A percentile compares a stretch with the other conserved stretches of the same genome.
phyloP scores from a whole-genome alignment of 2,329 filamentous ascomycete genomes.

The Dryadomyces quercivorus region DNA sequence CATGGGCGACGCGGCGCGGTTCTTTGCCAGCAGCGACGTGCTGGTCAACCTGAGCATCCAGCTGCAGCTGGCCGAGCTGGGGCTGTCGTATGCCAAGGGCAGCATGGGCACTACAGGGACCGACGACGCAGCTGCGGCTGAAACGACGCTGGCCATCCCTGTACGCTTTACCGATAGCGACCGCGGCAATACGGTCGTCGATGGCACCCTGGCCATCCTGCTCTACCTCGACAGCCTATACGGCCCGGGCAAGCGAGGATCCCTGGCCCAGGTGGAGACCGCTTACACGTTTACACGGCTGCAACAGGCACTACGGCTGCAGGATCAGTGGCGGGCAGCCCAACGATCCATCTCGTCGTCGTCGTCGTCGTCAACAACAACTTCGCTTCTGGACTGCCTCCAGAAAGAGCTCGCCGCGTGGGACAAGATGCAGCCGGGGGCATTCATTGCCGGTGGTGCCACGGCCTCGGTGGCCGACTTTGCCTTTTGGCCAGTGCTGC shows the following conservation, averaged over 20 bases:
- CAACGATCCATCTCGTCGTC: not conserved
- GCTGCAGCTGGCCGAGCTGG: conserved; percentile 36
- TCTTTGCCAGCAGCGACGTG: conserved; percentile 36
- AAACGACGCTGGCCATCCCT: conserved; percentile 1
- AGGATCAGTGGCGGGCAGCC: conserved; percentile 21
- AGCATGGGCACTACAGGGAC: conserved; percentile 23
- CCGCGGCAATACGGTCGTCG: conserved; percentile 28
- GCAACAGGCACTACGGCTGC: conserved; percentile 26
- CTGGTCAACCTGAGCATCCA: conserved; percentile 36
- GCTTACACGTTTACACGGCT: conserved; percentile 28
- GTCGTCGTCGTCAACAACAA: not conserved
- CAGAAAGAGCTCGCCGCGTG: conserved; percentile 25
- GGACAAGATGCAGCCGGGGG: conserved; percentile 23
- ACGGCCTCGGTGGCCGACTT: conserved; percentile 37
- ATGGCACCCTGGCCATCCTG: conserved; percentile 41
- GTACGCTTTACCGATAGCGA: conserved; percentile 47
- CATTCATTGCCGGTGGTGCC: conserved; percentile 31
- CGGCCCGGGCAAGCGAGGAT: conserved; percentile 18
- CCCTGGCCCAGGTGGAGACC: conserved; percentile 15
- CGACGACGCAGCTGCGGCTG: conserved; percentile 11
- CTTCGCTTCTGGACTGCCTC: conserved; percentile 11
- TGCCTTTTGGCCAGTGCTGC: conserved; percentile 43
- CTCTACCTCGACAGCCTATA: conserved; percentile 48
- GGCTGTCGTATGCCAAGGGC: conserved; percentile 34
- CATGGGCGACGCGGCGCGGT: conserved; percentile 36